Percentiles rank a stretch among this genome's conserved stretches.
Conservation (phyloP, 2,329 filamentous ascomycete species). For the Botryotinia narcissicola region DNA sequence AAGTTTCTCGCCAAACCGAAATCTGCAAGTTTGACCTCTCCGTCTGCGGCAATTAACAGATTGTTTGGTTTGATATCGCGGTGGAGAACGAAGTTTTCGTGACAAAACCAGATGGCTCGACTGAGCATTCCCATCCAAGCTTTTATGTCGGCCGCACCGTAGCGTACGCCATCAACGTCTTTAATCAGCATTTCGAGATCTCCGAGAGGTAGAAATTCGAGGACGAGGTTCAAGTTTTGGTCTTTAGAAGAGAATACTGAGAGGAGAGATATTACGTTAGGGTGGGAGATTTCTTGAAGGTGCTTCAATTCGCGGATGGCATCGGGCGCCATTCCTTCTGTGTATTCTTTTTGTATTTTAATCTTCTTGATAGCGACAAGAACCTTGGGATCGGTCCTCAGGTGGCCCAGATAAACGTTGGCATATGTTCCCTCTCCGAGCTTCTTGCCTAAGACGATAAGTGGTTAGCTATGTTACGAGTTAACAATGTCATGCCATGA, state of each 20-base stretch:
- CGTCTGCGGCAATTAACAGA: conserved; percentile 86
- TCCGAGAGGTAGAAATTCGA: conserved; percentile 90
- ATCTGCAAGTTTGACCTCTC: conserved; percentile 93
- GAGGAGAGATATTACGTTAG: conserved; percentile 90
- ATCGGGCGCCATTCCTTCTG: conserved; percentile 89
- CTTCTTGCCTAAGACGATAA: conserved; percentile 63
- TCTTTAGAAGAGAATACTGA: conserved; percentile 95
- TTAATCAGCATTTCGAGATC: conserved; percentile 94
- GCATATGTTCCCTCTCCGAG: conserved; percentile 97
- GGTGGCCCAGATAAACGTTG: conserved; percentile 86
- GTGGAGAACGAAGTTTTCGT: conserved; percentile 90
- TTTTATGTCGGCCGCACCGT: conserved; percentile 89
- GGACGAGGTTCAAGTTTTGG: conserved; percentile 92
- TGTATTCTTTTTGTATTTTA: conserved; percentile 81
- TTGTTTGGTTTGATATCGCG: conserved; percentile 99
- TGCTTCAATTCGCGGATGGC: conserved; percentile 95
- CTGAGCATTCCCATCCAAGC: conserved; percentile 98
- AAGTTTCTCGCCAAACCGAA: conserved; percentile 91
- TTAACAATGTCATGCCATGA: conserved; percentile 19
- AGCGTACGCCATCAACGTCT: conserved; percentile 73
- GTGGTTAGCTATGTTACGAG: conserved; percentile 12
- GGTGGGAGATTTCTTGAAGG: conserved; percentile 88
- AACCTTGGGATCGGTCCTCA: conserved; percentile 66
- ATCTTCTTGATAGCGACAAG: conserved; percentile 93
- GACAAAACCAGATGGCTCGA: conserved; percentile 92